Percentiles rank a stretch among this genome's conserved stretches.
These are phyloP conservation scores for Xylaria sp. DNA, from an alignment of 2,329 filamentous ascomycete species.

Conservation along the genomic window DNA sequence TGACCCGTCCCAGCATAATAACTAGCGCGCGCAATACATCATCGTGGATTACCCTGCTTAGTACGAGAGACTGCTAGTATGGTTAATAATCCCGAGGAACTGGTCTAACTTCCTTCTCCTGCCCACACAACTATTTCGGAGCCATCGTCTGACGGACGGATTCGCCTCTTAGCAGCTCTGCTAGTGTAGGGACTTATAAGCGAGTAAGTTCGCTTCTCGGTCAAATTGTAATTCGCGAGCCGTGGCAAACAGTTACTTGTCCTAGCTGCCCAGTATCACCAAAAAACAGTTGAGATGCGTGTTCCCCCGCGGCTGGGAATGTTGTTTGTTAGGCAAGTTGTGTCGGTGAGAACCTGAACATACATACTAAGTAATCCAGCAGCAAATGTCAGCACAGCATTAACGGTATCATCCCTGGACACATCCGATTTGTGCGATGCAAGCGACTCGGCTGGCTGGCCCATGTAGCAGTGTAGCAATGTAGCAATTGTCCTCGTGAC, in stretches of 20 bases:
- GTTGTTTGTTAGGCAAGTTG: not conserved
- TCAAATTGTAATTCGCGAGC: constrained; percentile 30
- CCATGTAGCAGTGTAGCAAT: constrained; percentile 1
- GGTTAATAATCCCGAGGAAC: not conserved
- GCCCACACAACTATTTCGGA: not conserved
- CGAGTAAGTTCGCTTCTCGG: constrained; percentile 24
- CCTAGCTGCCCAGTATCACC: not conserved
- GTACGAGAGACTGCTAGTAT: not conserved
- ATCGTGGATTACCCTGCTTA: constrained; percentile 9
- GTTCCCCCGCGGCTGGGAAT: constrained; percentile 6
- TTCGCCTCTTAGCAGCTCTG: not conserved
- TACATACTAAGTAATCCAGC: constrained; percentile 17
- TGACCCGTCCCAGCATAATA: constrained; percentile 20
- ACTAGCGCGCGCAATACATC: constrained; percentile 8
- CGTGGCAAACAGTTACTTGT: constrained; percentile 21
- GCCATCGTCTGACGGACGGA: constrained; percentile 1
- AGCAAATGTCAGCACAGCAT: constrained; percentile 22
- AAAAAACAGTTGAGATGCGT: not conserved
- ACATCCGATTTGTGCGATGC: constrained; percentile 32
- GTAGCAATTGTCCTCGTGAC: constrained; percentile 27
- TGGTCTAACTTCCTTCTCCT: not conserved
- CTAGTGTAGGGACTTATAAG: not conserved
- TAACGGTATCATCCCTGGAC: constrained; percentile 9
- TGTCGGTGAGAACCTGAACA: constrained; percentile 14
- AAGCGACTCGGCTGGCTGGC: constrained; percentile 21